Evolutionary conservation across 371 early-diverging fungal genomes (phyloP).

Genomic region (Apophysomyces elegans): DNA sequence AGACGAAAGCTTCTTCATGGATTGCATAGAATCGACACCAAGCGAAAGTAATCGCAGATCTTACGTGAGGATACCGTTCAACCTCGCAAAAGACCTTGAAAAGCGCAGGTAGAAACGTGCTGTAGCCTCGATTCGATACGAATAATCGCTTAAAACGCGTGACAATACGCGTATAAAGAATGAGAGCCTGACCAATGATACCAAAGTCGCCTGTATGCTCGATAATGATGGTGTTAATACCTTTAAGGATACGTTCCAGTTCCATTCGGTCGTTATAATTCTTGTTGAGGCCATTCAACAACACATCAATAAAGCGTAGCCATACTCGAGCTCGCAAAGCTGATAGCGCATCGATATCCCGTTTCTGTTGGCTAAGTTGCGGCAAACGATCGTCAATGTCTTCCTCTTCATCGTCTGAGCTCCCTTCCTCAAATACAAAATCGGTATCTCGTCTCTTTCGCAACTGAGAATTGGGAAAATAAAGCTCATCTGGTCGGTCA

Average conservation of each 20-base stretch:
- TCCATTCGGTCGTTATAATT: constrained; percentile 62
- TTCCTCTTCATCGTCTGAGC: background rate
- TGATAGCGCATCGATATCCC: constrained; percentile 41
- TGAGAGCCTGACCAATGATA: constrained; percentile 59
- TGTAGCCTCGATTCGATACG: constrained; percentile 62
- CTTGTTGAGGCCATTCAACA: constrained; percentile 60
- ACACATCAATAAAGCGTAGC: constrained; percentile 59
- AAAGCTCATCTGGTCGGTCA: constrained; percentile 14
- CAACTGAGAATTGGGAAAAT: constrained; percentile 32
- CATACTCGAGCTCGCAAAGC: constrained; percentile 63
- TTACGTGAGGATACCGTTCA: constrained; percentile 39
- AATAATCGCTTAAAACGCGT: constrained; percentile 64
- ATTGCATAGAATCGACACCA: constrained; percentile 67
- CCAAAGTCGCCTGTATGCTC: constrained; percentile 60
- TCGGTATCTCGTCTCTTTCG: constrained; percentile 29
- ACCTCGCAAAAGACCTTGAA: constrained; percentile 70
- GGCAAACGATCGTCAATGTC: constrained; percentile 4
- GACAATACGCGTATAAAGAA: constrained; percentile 60
- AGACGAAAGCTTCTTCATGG: constrained; percentile 71
- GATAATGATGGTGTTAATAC: constrained; percentile 61
- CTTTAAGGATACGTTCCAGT: constrained; percentile 58
- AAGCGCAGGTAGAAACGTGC: constrained; percentile 58
- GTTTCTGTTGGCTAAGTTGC: constrained; percentile 29
- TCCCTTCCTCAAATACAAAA: constrained; percentile 20
- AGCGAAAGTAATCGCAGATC: constrained; percentile 60